Conservation (phyloP, 805 yeast species). For the Blastobotrys parvus region DNA sequence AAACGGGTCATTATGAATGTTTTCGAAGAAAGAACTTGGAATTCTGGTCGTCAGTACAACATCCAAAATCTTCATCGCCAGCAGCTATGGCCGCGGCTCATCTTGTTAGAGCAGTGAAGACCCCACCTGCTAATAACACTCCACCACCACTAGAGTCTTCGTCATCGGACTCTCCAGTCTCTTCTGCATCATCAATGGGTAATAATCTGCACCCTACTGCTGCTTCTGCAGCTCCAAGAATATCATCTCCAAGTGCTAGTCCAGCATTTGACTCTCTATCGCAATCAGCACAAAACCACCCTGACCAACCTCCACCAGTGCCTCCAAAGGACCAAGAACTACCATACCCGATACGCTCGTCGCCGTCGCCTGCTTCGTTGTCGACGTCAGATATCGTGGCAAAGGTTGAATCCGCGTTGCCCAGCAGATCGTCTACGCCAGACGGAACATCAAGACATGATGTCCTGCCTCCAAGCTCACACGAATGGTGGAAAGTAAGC, state of each 20-base stretch:
- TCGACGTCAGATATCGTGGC: slow-evolving; percentile 7
- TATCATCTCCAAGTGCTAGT: no score
- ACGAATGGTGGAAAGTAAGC: slow-evolving; percentile 67
- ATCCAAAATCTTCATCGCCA: neutral
- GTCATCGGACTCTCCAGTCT: no score
- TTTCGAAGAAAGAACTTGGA: slow-evolving; percentile 51
- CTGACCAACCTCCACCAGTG: neutral
- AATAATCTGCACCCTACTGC: neutral
- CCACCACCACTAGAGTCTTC: neutral
- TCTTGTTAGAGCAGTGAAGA: neutral
- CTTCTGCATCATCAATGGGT: neutral
- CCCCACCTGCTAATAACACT: neutral
- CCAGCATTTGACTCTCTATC: no score
- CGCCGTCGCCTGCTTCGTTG: slow-evolving; percentile 15
- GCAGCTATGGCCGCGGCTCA: neutral
- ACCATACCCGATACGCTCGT: slow-evolving; percentile 14
- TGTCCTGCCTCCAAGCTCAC: slow-evolving; percentile 37
- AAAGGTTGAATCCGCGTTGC: neutral
- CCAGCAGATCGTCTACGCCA: neutral
- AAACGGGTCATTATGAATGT: slow-evolving; percentile 86
- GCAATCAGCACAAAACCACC: no score
- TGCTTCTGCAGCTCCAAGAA: no score
- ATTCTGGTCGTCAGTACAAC: slow-evolving; percentile 16
- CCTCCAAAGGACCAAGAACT: slow-evolving; percentile 1
- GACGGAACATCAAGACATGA: slow-evolving; percentile 1